Evolutionary conservation across 257 asterid species (phyloP), one percentile per base, ranked within the genome.

Genomic region (Apocynum venetum): DNA sequence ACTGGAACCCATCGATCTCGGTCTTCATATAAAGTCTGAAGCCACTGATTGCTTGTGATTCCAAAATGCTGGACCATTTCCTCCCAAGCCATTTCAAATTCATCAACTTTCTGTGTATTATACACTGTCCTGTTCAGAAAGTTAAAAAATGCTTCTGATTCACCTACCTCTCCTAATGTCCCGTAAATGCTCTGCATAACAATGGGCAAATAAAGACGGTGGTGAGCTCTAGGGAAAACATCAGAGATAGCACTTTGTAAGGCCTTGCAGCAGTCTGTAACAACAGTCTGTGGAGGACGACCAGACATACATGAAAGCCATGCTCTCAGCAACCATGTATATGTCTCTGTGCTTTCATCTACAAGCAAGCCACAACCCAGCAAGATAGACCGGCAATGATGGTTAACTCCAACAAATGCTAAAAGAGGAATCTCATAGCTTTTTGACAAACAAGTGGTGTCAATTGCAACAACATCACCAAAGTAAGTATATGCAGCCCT

Each of bases 261-360:
- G 80, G 80, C 75, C 74, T 71, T 85, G 81, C 86, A 56, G n/a
- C 72, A 53, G 57, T 77, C 88, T 35, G 88, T 74, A 41, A 85
- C 75, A 31, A 85, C 64, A 36, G 86, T 80, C 70, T 85, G 88
- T 41, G 88, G 88, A 75, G 88, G 84, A 38, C 81, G 86, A 55
- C 88, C 88, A 15, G 76, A 75, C 83, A 82, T 77, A 75, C 86
- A 85, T 1, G 88, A 77, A 70, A 85, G 84, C 88, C 88, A 85
- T 64, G 88, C 86, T 73, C 88, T 82, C 74, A 85, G 76, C 77
- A 85, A 77, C 88, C 88, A 85, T 71, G 73, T 74, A 68, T 80
- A 85, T 15, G 86, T 71, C 73, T 80, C 88, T 15, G 71, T 15
- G 66, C 82, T 80, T 76, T 82, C 84, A 78, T 80, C 88, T 52